Evolutionary conservation across 345 rosid genomes (phyloP), one percentile per base, ranked within the genome.

Genomic region (Rhizophora mangle): DNA sequence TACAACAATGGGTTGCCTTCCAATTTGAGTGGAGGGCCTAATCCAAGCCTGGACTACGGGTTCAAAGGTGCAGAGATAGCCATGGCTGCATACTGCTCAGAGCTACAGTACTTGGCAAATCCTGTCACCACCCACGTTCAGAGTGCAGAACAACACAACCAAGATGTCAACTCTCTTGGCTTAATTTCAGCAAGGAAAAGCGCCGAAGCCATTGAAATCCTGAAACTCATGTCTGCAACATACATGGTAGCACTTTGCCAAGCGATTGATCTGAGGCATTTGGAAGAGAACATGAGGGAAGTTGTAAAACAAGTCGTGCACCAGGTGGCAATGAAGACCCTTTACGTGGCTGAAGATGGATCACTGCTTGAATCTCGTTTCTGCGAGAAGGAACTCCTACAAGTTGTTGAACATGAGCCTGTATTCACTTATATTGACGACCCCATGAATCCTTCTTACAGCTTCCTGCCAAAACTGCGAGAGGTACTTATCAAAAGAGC

Each of bases 1-100:
- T 84, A 82, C 79, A 84, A 82, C 84, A 82, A 84, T 20, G 88
- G 85, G 8, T 68, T 84, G 68, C 88, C 84, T n/a, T 82, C 85
- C 5, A 84, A 84, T 65, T 74, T 84, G 77, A 80, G 80, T 43
- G 84, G 79, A 1, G 85, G 85, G 47, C 76, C 82, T 46, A 71
- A 82, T 65, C 87, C 85, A 8, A 84, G 87, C 80, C 67, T 82
- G 68, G 88, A 84, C 65, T 84, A 84, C 21, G 88, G 88, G 6
- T 72, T 84, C 65, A 84, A 84, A 74, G 88, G 88, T 0, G 88
- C 84, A 2, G 88, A 84, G 60, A 76, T 82, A 10, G 85, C 84
- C 30, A 84, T 84, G 88, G 85, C 84, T 4, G 56, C 85, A 0
- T 82, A 84, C 58, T 82, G 88, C 65, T 84, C 88, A 0, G 88